A percentile compares a stretch with the other conserved stretches of the same genome.
phyloP scores from a whole-genome alignment of 257 asterid genomes.

The Petunia axillaris region DNA sequence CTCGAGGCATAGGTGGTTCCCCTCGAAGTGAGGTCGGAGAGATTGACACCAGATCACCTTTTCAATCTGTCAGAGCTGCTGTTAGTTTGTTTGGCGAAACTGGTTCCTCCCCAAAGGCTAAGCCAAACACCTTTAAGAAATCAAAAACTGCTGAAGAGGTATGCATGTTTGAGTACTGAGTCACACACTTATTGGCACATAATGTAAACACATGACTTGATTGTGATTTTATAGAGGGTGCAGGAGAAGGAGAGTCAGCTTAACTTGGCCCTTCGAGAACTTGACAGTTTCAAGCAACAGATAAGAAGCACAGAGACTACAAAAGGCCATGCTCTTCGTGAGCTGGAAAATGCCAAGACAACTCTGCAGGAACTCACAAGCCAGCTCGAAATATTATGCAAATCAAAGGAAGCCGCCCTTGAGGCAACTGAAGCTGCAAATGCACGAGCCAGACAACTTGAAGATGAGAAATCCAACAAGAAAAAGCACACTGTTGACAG shows the following conservation, averaged over 20 bases:
- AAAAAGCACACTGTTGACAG: not conserved
- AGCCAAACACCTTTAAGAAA: constrained; percentile 39
- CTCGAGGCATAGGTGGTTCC: constrained; percentile 22
- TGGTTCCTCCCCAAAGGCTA: constrained; percentile 16
- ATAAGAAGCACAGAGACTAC: constrained; percentile 27
- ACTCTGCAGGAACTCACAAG: constrained; percentile 28
- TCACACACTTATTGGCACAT: not conserved
- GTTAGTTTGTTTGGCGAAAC: constrained; percentile 61
- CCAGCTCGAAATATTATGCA: constrained; percentile 24
- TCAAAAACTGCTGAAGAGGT: constrained; percentile 73
- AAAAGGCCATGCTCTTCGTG: constrained; percentile 29
- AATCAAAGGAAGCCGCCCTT: constrained; percentile 26
- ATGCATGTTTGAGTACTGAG: not conserved
- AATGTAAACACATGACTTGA: constrained; percentile 5
- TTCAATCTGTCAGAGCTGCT: constrained; percentile 38
- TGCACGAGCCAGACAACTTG: constrained; percentile 7
- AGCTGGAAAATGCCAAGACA: constrained; percentile 30
- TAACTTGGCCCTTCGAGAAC: constrained; percentile 30
- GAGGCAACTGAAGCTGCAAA: constrained; percentile 26
- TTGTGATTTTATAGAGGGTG: constrained; percentile 20
- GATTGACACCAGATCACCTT: constrained; percentile 39
- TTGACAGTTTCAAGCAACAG: constrained; percentile 29
- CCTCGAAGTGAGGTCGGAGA: constrained; percentile 39
- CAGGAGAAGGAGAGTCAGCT: constrained; percentile 32
- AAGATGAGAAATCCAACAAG: not conserved